These are phyloP conservation scores for Hygrophila difformis DNA, from an alignment of 257 asterid genomes.

Conservation along the genomic window DNA sequence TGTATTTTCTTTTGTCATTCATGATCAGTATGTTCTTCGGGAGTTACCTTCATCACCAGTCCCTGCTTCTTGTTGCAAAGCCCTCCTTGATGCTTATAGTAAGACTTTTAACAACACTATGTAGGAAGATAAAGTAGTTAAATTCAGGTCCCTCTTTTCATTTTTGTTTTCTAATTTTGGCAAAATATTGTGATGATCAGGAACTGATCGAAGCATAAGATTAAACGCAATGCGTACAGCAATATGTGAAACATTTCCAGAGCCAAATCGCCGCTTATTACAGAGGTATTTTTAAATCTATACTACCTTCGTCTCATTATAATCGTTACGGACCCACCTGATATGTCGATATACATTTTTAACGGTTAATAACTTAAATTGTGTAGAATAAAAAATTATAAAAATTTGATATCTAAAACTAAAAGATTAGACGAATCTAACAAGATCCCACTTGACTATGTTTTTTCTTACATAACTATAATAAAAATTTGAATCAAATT, in stretches of 20 bases:
- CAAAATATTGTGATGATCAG: constrained; percentile 28
- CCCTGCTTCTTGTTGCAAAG: constrained; percentile 99
- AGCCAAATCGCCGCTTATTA: constrained; percentile 90
- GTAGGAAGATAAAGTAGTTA: not conserved
- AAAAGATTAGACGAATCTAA: no score
- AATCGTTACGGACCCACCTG: no score
- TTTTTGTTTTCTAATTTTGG: no score
- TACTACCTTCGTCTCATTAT: no score
- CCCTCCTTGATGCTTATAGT: constrained; percentile 90
- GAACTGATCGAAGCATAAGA: constrained; percentile 77
- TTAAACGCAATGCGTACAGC: constrained; percentile 84
- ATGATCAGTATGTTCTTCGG: constrained; percentile 75
- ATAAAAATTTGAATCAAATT: no score
- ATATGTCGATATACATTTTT: no score
- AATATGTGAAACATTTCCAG: constrained; percentile 96
- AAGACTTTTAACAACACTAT: constrained; percentile 33
- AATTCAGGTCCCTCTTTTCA: constrained; percentile 1
- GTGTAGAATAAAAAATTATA: no score
- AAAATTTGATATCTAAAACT: no score
- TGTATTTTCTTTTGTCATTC: constrained; percentile 7
- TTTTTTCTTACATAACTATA: no score
- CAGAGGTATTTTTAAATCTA: no score
- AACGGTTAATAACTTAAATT: no score
- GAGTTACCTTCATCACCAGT: constrained; percentile 98
- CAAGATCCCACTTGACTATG: no score